Base-by-base conservation (phyloP, 208 protist species). In the Leishmania major region DNA sequence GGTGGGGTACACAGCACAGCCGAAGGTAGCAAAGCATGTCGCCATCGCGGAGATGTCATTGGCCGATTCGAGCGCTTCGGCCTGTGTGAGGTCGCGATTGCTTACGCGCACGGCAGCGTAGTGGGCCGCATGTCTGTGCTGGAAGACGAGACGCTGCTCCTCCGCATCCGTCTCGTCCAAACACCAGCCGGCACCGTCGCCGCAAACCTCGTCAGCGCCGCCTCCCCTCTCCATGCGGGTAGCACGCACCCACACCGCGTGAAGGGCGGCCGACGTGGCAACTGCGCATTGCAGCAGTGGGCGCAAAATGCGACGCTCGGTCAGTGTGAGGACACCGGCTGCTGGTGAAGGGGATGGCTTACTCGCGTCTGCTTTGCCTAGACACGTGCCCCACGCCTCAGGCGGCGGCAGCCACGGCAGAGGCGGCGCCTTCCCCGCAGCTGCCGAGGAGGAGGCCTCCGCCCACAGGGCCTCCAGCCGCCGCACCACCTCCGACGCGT, bases 221-320 rank as follows among this genome's bases (percentile, higher is more conserved):
- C 43, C 70, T 28, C 45, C 45, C 15, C 28, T 74, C 45, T 53
- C 74, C 22, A 55, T 7, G 11, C 71, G 43, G 5, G 60, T 37
- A 3, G 78, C 67, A 11, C 81, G 78, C 19, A 88, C 72, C 77
- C 81, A 83, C 13, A 82, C 72, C 6, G 64, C 75, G 51, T 82
- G 64, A 47, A 74, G 71, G 22, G 78, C 81, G 7, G 78, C 69
- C 19, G 80, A 77, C 64, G 82, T 67, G 17, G 69, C 69, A 51
- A 85, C 62, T 28, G 80, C 81, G 37, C 85, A 82, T 49, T 85
- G 85, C 53, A 88, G 75, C 53, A 83, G 73, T n/a, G 80, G 64
- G 22, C 75, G 71, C 28, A 84, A 45, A 37, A 15, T 40, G 43
- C 49, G 62, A 25, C 57, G 49, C 77, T 88, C 62, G 8, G 47